phyloP scores from a whole-genome alignment of 192 early-diverging fungal species.

The Entomortierella lignicola region DNA sequence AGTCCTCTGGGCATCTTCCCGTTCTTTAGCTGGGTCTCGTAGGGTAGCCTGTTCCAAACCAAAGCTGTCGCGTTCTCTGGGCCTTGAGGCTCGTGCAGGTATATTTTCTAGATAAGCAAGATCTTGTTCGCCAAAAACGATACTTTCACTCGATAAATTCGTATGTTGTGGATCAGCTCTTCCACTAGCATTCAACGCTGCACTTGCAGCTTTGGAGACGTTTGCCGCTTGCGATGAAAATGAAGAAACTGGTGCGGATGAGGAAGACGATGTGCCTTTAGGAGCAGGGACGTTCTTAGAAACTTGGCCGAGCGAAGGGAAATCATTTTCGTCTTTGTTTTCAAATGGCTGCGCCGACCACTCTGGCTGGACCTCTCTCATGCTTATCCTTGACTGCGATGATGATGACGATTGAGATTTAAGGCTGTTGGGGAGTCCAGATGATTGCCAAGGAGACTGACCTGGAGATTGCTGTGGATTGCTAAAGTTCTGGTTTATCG shows the following conservation, averaged over 20 bases:
- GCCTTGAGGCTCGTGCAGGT: not conserved
- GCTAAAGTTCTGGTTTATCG: not conserved
- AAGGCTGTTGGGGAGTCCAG: not conserved
- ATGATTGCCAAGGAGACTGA: conserved; percentile 2
- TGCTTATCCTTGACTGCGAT: not conserved
- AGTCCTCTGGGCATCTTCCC: conserved; percentile 1
- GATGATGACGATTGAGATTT: not conserved
- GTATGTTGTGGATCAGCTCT: not conserved
- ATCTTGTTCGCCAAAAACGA: conserved; percentile 30
- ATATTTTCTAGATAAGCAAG: conserved; percentile 16
- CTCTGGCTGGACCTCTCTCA: conserved; percentile 5
- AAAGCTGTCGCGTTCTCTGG: conserved; percentile 1
- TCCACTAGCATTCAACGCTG: not conserved
- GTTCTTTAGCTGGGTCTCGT: conserved; percentile 5
- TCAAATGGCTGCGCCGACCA: conserved; percentile 27
- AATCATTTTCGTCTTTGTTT: conserved; percentile 8
- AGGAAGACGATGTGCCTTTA: not conserved
- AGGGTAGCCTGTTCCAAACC: conserved; percentile 3
- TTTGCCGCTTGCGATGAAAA: not conserved
- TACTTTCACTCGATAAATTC: not conserved
- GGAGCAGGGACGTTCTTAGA: not conserved
- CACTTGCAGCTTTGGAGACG: not conserved
- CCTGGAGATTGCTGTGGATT: not conserved
- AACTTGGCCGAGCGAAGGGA: conserved; percentile 15
- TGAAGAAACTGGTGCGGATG: too few species aligned